Evolutionary conservation across 805 yeast species (phyloP).

Genomic region (Starmerella davenportii): DNA sequence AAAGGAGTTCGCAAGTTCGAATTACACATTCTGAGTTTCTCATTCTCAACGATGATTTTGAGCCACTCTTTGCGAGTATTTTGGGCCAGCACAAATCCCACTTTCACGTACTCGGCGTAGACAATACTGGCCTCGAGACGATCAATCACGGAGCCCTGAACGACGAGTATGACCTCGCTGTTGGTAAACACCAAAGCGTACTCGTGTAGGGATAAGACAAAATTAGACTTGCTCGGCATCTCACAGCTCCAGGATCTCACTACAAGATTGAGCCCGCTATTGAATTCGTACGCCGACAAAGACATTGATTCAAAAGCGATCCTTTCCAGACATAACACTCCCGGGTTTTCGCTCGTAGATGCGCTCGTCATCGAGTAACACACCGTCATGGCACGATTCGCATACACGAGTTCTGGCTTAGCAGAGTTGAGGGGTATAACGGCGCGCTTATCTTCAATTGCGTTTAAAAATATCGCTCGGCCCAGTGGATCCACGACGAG

Average conservation of each 20-base stretch:
- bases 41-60: too few species aligned
- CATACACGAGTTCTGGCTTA: neutral
- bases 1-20: neutral
- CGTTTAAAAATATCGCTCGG: conserved; percentile 50
- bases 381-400: neutral
- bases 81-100: neutral
- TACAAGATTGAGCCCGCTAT: conserved; percentile 68
- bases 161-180: neutral
- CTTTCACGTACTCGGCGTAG: neutral
- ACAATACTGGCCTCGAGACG: neutral
- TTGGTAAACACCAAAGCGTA: neutral
- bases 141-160: neutral
- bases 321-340: conserved; percentile 63
- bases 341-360: conserved; percentile 56
- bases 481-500: conserved; percentile 52
- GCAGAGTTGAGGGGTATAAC: conserved; percentile 29
- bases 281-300: conserved; percentile 61
- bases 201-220: conserved; percentile 29
- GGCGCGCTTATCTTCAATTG: conserved; percentile 60
- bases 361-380: neutral
- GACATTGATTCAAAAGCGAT: conserved; percentile 25
- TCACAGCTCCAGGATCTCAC: conserved; percentile 32
- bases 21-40: neutral
- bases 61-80: too few species aligned
- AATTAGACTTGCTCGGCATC: conserved; percentile 29